Percentiles rank a stretch among this genome's conserved stretches.
These are phyloP conservation scores for Odontarrhena argentea DNA, from an alignment of 345 rosid genomes.

Conservation along the genomic window DNA sequence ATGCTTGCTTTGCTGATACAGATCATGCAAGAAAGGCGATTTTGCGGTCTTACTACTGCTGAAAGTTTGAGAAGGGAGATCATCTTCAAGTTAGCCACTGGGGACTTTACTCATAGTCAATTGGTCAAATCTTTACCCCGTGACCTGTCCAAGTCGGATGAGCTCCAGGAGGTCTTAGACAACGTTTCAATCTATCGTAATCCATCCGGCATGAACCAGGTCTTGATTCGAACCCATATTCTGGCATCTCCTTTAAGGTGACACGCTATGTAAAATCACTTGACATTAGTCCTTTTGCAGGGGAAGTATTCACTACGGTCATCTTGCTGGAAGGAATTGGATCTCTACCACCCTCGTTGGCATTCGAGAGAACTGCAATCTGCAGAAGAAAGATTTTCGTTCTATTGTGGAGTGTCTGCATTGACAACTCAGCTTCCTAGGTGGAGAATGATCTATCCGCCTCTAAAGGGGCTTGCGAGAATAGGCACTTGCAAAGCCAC, in stretches of 20 bases:
- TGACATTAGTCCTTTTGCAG: slow-evolving; percentile 48
- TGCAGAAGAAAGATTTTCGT: slow-evolving; percentile 92
- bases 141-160: slow-evolving; percentile 76
- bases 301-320: slow-evolving; percentile 81
- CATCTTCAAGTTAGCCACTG: slow-evolving; percentile 78
- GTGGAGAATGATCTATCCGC: slow-evolving; percentile 79
- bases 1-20: slow-evolving; percentile 88
- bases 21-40: slow-evolving; percentile 87
- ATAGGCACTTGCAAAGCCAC: slow-evolving; percentile 74
- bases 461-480: slow-evolving; percentile 68
- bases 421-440: slow-evolving; percentile 79
- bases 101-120: slow-evolving; percentile 94
- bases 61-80: slow-evolving; percentile 90
- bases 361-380: slow-evolving; percentile 82
- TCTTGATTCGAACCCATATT: slow-evolving; percentile 41
- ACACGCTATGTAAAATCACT: slow-evolving; percentile 23
- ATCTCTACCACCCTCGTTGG: slow-evolving; percentile 93
- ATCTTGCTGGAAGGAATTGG: slow-evolving; percentile 90
- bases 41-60: slow-evolving; percentile 70
- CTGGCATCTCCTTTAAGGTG: slow-evolving; percentile 30
- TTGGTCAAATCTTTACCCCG: slow-evolving; percentile 78
- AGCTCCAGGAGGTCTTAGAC: slow-evolving; percentile 80
- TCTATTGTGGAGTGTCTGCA: slow-evolving; percentile 71
- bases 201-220: slow-evolving; percentile 96
- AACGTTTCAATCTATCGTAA: slow-evolving; percentile 66